A percentile compares a stretch with the other conserved stretches of the same genome.
phyloP scores from a whole-genome alignment of 1,284 basidiomycete species.

The Ceratobasidium sp. region DNA sequence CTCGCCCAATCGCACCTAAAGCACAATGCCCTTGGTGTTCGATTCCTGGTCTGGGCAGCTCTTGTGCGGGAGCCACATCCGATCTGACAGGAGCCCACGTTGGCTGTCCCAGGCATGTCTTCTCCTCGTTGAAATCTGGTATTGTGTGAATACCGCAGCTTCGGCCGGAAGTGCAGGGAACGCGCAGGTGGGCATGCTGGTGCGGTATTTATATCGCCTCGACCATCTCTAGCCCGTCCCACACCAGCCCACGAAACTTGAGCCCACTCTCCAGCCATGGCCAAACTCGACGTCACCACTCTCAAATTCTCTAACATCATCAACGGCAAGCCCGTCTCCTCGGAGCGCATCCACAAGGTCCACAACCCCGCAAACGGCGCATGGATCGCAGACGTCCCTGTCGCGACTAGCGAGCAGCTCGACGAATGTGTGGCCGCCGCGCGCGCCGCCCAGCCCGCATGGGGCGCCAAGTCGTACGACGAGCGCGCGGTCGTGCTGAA shows the following conservation, averaged over 20 bases:
- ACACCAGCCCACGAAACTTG: neutral
- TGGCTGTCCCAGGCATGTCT: slow-evolving; percentile 4
- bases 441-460: slow-evolving; percentile 32
- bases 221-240: neutral
- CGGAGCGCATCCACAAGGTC: slow-evolving; percentile 5
- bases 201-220: neutral
- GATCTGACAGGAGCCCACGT: slow-evolving; percentile 5
- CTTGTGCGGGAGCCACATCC: neutral
- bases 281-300: slow-evolving; percentile 41
- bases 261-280: slow-evolving; percentile 6
- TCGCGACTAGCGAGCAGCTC: slow-evolving; percentile 33
- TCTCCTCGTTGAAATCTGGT: neutral
- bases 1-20: neutral
- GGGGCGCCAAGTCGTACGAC: slow-evolving; percentile 42
- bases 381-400: slow-evolving; percentile 30
- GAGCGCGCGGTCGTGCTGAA: slow-evolving; percentile 33
- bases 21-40: neutral
- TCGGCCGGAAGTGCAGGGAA: neutral
- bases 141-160: neutral
- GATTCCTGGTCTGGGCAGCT: slow-evolving; percentile 3
- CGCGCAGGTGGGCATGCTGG: neutral
- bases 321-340: slow-evolving; percentile 40
- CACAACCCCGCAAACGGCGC: slow-evolving; percentile 28
- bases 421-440: slow-evolving; percentile 41
- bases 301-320: slow-evolving; percentile 38